These are phyloP conservation scores for Zhuliangozyma parablackwelliae DNA, from an alignment of 1,139 yeast species.

Conservation along the genomic window DNA sequence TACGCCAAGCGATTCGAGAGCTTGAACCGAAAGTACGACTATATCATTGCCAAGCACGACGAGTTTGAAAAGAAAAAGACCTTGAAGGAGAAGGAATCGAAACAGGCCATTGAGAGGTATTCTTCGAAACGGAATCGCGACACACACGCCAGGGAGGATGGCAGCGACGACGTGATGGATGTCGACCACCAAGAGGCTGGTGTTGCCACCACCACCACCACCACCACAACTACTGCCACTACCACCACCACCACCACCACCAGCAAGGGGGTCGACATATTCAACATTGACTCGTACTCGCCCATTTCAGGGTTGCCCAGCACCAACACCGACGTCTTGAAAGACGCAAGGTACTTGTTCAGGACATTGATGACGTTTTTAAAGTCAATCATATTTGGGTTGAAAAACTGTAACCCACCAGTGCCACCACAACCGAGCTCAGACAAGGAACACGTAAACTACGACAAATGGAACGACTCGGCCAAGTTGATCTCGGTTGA, in stretches of 20 bases:
- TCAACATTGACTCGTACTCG: constrained; percentile 36
- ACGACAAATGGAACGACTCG: constrained; percentile 74
- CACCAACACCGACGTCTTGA: constrained; percentile 59
- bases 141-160: constrained; percentile 9
- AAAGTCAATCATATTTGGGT: constrained; percentile 85
- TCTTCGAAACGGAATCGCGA: constrained; percentile 17
- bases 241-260: constrained; percentile 1
- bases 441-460: constrained; percentile 53
- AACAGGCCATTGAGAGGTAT: constrained; percentile 39
- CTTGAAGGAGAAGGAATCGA: constrained; percentile 40
- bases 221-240: no score
- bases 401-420: constrained; percentile 87
- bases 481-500: constrained; percentile 81
- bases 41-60: constrained; percentile 61
- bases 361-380: constrained; percentile 85
- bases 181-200: constrained; percentile 13
- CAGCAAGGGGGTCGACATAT: constrained; percentile 21
- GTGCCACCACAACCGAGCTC: constrained; percentile 55
- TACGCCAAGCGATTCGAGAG: constrained; percentile 80
- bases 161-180: constrained; percentile 10
- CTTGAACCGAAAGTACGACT: constrained; percentile 66
- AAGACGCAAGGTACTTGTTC: constrained; percentile 85
- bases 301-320: constrained; percentile 33
- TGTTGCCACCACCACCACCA: constrained; percentile 6
- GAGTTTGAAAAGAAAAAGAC: constrained; percentile 44